Evolutionary conservation across 2,329 filamentous ascomycete species (phyloP).

Genomic region (Chrysosphaeria jannelii): DNA sequence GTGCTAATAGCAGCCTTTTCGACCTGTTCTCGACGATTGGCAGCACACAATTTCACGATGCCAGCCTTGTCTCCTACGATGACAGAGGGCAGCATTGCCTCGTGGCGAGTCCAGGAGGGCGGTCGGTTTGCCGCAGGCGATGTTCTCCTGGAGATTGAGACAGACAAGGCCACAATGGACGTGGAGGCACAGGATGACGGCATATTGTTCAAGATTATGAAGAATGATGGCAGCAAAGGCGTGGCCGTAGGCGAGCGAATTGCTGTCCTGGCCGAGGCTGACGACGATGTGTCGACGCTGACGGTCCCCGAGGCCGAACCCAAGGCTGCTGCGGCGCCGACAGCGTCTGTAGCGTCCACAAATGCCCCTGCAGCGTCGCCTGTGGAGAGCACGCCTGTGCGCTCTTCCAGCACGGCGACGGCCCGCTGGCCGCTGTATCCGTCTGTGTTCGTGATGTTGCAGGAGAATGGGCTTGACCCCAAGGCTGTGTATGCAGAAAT

Average conservation of each 20-base stretch:
- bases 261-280: constrained; percentile 52
- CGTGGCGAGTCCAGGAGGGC: constrained; percentile 68
- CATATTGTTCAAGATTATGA: constrained; percentile 54
- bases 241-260: constrained; percentile 57
- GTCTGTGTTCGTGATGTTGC: constrained; percentile 57
- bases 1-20: constrained; percentile 32
- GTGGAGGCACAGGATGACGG: constrained; percentile 82
- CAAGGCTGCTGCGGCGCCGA: constrained; percentile 1
- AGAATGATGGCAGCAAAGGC: constrained; percentile 41
- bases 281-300: constrained; percentile 45
- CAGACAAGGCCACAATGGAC: constrained; percentile 84
- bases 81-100: constrained; percentile 73
- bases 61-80: constrained; percentile 75
- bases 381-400: no score
- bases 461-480: constrained; percentile 39
- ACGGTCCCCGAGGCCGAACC: constrained; percentile 27
- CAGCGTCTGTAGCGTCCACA: constrained; percentile 1
- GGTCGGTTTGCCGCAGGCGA: constrained; percentile 58
- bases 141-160: constrained; percentile 75
- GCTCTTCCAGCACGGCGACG: constrained; percentile 16
- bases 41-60: constrained; percentile 73
- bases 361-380: no score
- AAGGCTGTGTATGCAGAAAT: constrained; percentile 54
- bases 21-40: constrained; percentile 29
- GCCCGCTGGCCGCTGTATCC: constrained; percentile 49